Evolutionary conservation across 2,329 filamentous ascomycete species (phyloP).

Genomic region (Chaetomium sp.): DNA sequence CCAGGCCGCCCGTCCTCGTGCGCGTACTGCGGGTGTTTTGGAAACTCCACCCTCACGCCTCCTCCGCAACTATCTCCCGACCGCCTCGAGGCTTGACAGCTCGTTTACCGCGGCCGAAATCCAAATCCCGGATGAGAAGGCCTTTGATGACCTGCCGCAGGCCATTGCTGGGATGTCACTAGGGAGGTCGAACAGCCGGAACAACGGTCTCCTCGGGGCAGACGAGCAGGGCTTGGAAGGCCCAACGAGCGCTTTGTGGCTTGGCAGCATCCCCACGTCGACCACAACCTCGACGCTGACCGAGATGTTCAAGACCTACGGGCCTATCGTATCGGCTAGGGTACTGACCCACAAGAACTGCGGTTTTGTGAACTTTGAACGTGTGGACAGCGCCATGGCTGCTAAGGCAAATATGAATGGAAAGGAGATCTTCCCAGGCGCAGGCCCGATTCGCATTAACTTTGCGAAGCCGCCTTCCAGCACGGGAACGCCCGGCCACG

Average conservation of each 20-base stretch:
- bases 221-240: slow-evolving; percentile 80
- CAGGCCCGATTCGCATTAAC: slow-evolving; percentile 89
- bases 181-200: slow-evolving; percentile 56
- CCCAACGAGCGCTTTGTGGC: slow-evolving; percentile 89
- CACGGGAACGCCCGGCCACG: slow-evolving; percentile 81
- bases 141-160: slow-evolving; percentile 74
- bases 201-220: slow-evolving; percentile 60
- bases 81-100: slow-evolving; percentile 65
- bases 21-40: slow-evolving; percentile 83
- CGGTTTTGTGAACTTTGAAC: slow-evolving; percentile 96
- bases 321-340: slow-evolving; percentile 81
- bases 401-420: slow-evolving; percentile 86
- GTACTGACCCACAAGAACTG: slow-evolving; percentile 98
- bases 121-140: slow-evolving; percentile 64
- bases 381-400: slow-evolving; percentile 79
- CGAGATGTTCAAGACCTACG: slow-evolving; percentile 92
- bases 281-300: slow-evolving; percentile 92
- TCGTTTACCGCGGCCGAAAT: slow-evolving; percentile 71
- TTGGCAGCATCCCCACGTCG: slow-evolving; percentile 93
- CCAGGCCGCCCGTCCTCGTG: slow-evolving; percentile 78
- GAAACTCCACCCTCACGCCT: slow-evolving; percentile 66
- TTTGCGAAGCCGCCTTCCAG: slow-evolving; percentile 94
- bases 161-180: slow-evolving; percentile 78
- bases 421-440: slow-evolving; percentile 97
- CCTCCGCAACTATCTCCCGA: slow-evolving; percentile 67